These are phyloP conservation scores for Ceratocystis lukuohia DNA, from an alignment of 2,329 filamentous ascomycete genomes.

Conservation along the genomic window DNA sequence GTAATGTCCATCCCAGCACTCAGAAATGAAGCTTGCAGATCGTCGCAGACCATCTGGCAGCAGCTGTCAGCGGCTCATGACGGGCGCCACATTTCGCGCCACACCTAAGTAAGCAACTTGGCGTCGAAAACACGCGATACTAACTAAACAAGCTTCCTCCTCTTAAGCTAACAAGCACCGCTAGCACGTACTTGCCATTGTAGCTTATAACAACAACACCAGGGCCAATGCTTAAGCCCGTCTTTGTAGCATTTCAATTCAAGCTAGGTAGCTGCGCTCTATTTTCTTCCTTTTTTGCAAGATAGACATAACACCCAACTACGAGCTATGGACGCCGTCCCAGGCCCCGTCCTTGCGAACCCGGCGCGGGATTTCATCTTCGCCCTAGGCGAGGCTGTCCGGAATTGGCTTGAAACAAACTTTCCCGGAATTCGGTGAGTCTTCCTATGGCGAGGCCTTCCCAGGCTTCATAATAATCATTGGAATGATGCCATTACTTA, in stretches of 20 bases:
- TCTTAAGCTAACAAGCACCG: too few species aligned
- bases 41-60: too few species aligned
- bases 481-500: not conserved
- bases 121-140: too few species aligned
- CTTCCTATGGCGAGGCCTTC: too few species aligned
- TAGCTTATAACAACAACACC: too few species aligned
- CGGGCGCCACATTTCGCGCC: too few species aligned
- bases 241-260: not conserved
- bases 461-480: too few species aligned
- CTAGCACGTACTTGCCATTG: too few species aligned
- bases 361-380: slow-evolving; percentile 15
- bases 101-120: too few species aligned
- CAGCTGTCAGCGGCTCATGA: too few species aligned
- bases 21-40: too few species aligned
- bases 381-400: slow-evolving; percentile 6
- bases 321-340: slow-evolving; percentile 1
- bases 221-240: not conserved
- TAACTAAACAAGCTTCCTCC: too few species aligned
- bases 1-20: not conserved
- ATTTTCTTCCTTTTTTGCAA: not conserved
- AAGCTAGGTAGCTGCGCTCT: not conserved
- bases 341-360: slow-evolving; percentile 9
- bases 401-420: slow-evolving; percentile 9
- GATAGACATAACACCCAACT: not conserved
- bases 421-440: slow-evolving; percentile 15